Conservation (phyloP, 139 green algal genomes). For the Tetradesmus obliquus region DNA sequence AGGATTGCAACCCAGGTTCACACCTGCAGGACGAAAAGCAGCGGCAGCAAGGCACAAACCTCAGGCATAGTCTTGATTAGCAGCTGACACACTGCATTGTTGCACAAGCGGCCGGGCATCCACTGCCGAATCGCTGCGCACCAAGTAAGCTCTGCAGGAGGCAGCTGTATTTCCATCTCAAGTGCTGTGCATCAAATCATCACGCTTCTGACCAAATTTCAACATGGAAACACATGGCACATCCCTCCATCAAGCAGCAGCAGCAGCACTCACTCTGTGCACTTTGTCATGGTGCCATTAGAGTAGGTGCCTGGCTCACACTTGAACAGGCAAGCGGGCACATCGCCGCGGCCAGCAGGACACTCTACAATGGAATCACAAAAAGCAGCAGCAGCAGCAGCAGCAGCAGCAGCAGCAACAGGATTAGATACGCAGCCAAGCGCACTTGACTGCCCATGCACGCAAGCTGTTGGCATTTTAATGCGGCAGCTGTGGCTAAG, state of each 20-base stretch:
- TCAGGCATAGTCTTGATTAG: too few species aligned
- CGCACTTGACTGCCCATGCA: too few species aligned
- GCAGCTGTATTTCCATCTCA: too few species aligned
- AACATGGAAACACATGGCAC: not conserved
- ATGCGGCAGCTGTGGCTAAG: too few species aligned
- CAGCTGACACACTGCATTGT: too few species aligned
- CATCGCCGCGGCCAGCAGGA: not conserved
- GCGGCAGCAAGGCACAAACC: too few species aligned
- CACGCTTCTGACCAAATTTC: too few species aligned
- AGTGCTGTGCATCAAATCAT: too few species aligned
- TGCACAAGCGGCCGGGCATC: too few species aligned
- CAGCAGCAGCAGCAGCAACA: not conserved
- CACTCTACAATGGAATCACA: not conserved
- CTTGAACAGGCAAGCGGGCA: not conserved
- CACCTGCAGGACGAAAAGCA: not conserved
- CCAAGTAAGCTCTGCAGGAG: too few species aligned
- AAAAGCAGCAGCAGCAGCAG: not conserved
- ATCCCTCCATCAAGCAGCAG: not conserved
- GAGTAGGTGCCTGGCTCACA: not conserved
- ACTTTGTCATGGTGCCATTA: not conserved
- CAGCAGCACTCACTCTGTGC: not conserved
- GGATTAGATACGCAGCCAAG: not conserved
- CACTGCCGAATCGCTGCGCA: too few species aligned
- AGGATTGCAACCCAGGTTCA: not conserved
- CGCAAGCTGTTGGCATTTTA: too few species aligned